Conservation (phyloP, 2,329 filamentous ascomycete genomes). For the Calcarisporium arbuscula region DNA sequence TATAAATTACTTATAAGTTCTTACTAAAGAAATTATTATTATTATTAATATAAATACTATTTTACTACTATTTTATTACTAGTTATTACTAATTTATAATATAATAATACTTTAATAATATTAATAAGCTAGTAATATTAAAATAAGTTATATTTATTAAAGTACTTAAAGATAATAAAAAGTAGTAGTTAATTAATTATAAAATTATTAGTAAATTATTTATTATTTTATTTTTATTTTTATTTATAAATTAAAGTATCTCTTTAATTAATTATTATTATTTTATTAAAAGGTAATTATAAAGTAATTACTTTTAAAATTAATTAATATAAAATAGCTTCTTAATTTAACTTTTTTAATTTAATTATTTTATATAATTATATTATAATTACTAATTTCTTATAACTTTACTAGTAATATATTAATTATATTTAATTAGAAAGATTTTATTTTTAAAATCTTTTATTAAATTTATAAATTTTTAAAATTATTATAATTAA, state of each 20-base stretch:
- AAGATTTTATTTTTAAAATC: background rate
- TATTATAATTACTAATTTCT: no score
- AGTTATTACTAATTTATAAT: background rate
- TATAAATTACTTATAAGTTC: no score
- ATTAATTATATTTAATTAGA: background rate
- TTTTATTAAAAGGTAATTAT: no score
- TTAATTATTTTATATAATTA: background rate
- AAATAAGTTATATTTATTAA: no score
- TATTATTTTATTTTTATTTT: no score
- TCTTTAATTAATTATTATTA: background rate
- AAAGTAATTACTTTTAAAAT: no score
- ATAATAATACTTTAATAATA: background rate
- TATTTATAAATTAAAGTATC: background rate
- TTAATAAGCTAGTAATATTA: no score
- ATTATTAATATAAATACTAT: background rate
- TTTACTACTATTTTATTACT: background rate
- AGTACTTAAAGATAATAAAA: background rate
- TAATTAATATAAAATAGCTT: no score
- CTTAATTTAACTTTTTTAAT: no score
- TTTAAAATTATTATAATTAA: background rate
- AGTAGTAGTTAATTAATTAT: background rate
- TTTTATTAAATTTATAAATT: background rate
- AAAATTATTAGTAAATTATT: background rate
- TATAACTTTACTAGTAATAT: no score
- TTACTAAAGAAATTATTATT: no score